Conservation (phyloP, 768 basidiomycete species). For the Termitomyces sp. region DNA sequence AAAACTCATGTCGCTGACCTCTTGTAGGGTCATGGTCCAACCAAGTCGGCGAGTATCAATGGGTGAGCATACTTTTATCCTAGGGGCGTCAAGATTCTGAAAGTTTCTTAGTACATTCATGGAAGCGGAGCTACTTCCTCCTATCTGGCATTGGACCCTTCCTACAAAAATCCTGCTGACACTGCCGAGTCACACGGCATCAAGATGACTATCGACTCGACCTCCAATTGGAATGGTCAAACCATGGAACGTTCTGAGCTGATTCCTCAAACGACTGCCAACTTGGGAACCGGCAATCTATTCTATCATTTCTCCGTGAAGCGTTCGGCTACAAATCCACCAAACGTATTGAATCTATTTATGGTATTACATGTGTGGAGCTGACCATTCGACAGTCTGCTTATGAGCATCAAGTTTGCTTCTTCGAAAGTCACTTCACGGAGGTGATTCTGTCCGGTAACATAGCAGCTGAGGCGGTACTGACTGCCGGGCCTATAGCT, state of each 20-base stretch:
- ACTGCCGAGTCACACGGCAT: slow-evolving; percentile 45
- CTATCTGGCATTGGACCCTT: slow-evolving; percentile 44
- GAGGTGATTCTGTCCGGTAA: slow-evolving; percentile 29
- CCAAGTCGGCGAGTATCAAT: slow-evolving; percentile 53
- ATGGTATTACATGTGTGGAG: background rate
- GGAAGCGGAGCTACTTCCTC: slow-evolving; percentile 44
- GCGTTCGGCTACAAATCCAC: slow-evolving; percentile 41
- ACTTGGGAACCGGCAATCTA: slow-evolving; percentile 51
- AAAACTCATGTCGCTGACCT: background rate
- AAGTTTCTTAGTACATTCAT: slow-evolving; percentile 41
- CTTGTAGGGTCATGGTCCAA: slow-evolving; percentile 49
- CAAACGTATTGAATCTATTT: slow-evolving; percentile 31
- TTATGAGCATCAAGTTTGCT: slow-evolving; percentile 55
- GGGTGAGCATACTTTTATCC: slow-evolving; percentile 27
- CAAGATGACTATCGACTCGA: slow-evolving; percentile 48
- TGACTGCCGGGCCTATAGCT: slow-evolving; percentile 24
- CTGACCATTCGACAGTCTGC: slow-evolving; percentile 29
- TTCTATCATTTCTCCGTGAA: slow-evolving; percentile 62
- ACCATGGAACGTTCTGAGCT: slow-evolving; percentile 38
- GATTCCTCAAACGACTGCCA: slow-evolving; percentile 41
- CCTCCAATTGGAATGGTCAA: slow-evolving; percentile 51
- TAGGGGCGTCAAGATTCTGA: background rate
- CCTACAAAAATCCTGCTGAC: slow-evolving; percentile 56
- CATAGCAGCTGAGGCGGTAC: background rate
- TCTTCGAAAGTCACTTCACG: slow-evolving; percentile 63